Evolutionary conservation across 2,329 filamentous ascomycete genomes (phyloP), one percentile per base, ranked within the genome.

Genomic region (Penicillium fuscoglaucum): DNA sequence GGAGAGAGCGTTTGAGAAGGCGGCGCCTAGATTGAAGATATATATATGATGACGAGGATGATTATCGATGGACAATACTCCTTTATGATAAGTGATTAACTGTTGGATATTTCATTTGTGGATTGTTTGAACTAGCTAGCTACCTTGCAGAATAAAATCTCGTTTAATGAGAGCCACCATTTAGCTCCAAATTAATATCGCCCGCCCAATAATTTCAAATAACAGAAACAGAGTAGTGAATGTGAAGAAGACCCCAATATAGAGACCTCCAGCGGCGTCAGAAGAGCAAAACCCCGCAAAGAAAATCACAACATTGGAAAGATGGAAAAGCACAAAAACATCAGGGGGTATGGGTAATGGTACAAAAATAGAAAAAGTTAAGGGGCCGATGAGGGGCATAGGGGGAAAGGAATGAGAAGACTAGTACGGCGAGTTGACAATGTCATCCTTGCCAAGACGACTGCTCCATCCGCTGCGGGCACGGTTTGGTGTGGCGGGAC

Each of bases 341-440:
- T 62, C 55, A 66, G 63, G 66, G 69, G 67, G 69, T 71, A 71
- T 71, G 67, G 63, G 61, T 67, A 63, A 65, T 61, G 61, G 47
- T 64, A 66, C 61, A 64, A 55, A 62, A 61, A 46, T 39, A 58
- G 55, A 57, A 59, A 54, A 57, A 57, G 61, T 19, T n/a, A 50
- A 55, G 26, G 24, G 28, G 45, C 21, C 33, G 19, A 28, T 29
- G 37, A 29, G 26, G 54, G 29, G 21, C 10, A 29, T 37, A 35
- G 21, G 7, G 9, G 31, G 17, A n/a, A 33, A 6, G 13, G 17
- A 44, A 29, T 39, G 41, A 54, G 49, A 52, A 37, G 10, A 48
- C 60, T 72, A 87, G 60, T 86, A 87, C 48, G 85, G 85, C 59
- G 83, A 86, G 70, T 96, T 88, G 26, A 98, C 93, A 66, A 97